A percentile compares a stretch with the other conserved stretches of the same genome.
These are phyloP conservation scores for Rhizopogon salebrosus DNA, from an alignment of 768 basidiomycete species.

Conservation along the genomic window DNA sequence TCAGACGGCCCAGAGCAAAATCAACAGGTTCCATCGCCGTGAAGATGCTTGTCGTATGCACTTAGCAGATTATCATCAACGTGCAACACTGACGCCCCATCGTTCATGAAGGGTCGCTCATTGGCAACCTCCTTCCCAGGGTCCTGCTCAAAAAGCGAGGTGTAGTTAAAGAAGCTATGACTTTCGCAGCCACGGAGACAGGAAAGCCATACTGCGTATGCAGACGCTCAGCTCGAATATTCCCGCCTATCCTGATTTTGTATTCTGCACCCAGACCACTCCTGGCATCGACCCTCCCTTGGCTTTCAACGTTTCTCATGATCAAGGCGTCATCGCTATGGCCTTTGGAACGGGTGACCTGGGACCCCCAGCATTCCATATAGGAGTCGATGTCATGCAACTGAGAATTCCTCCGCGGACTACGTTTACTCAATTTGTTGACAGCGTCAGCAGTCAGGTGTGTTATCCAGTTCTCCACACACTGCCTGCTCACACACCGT, in stretches of 20 bases:
- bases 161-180: conserved; percentile 39
- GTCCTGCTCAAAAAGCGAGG: conserved; percentile 57
- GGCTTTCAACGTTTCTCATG: conserved; percentile 80
- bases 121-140: conserved; percentile 73
- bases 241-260: conserved; percentile 5
- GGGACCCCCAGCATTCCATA: conserved; percentile 47
- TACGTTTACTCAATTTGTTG: conserved; percentile 55
- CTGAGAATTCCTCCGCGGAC: conserved; percentile 56
- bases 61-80: neutral
- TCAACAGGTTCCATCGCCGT: conserved; percentile 63
- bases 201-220: conserved; percentile 78
- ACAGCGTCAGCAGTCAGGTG: conserved; percentile 64
- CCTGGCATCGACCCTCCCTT: conserved; percentile 47
- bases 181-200: conserved; percentile 50
- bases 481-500: conserved; percentile 5
- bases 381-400: conserved; percentile 85
- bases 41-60: conserved; percentile 71
- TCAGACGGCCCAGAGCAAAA: conserved; percentile 45
- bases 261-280: conserved; percentile 33
- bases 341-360: conserved; percentile 43
- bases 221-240: conserved; percentile 9
- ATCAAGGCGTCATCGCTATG: conserved; percentile 69
- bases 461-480: neutral
- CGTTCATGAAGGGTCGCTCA: conserved; percentile 53
- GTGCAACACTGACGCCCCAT: neutral